Base-by-base conservation (phyloP, 2,329 filamentous ascomycete species). In the Nigrospora osmanthi region DNA sequence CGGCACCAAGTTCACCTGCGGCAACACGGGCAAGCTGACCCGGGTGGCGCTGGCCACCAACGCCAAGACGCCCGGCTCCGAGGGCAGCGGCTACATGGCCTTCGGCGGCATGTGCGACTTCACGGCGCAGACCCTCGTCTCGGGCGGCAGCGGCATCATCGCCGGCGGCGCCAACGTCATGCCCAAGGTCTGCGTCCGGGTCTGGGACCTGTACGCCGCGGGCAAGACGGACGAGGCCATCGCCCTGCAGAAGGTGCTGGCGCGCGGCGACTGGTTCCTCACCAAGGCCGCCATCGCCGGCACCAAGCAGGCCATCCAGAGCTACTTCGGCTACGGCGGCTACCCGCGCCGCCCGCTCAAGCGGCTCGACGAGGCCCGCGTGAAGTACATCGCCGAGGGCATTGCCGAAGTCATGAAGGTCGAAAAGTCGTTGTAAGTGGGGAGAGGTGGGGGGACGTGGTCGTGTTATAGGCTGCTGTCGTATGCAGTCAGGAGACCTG, bases 61-160 rank as follows among this genome's bases (percentile, higher is more conserved):
- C 55, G 87, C 88, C 46, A 80, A 81, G 63, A 89, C 83, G 0
- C 80, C 84, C 11, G 67, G 62, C 48, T 61, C 66, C 9, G 69
- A 75, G 49, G 79, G 78, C 32, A 78, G 73, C 16, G 81, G 80
- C 11, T 94, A 90, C 71, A 85, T 93, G 78, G 88, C 87, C 16
- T 89, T 93, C 59, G 88, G 88, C 38, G 89, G 88, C 52, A 87
- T 93, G 63, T 78, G 78, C 19, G 81, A 84, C 60, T 83, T 83
- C 61, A 77, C 75, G 1, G 61, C 83, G 31, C 81, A 83, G 57
- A 80, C 76, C 1, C 58, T 84, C 37, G 67, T 81, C 44, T 78
- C 73, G 7, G 80, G 80, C 33, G 80, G 79, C n/a, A 76, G 76
- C 43, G 81, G 81, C 28, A 71, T 82, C 54, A 78, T 84, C 48